Base-by-base conservation (phyloP, 2,329 filamentous ascomycete genomes). In the Epichloe sp. region DNA sequence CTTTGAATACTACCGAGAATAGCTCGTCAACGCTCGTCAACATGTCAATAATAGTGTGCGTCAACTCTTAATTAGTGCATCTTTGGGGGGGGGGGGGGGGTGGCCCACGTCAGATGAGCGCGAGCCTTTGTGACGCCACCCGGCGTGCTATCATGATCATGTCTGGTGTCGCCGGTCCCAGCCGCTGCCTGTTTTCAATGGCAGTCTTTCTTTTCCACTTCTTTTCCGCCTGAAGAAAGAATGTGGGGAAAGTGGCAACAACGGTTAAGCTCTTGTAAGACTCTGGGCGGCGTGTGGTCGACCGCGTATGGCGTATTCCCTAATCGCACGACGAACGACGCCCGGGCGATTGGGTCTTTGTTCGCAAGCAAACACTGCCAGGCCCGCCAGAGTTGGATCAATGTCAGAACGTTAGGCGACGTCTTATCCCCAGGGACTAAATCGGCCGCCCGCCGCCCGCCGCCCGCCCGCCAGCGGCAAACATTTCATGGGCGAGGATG, bases 151-250 rank as follows among this genome's bases (percentile, higher is more conserved):
- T n/a, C 17, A n/a, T 23, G 44, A 11, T n/a, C 17, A n/a, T 23
- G 44, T 10, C 14, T n/a, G 21, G 21, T 36, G 8, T 45, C 49
- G 49, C 45, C 49, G 47, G 43, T 49, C 41, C 49, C 43, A 44
- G 49, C 47, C 49, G 52, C 21, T 36, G 37, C 42, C n/a, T 42
- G 23, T 51, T 43, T 11, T 19, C 11, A n/a, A 44, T 26, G 26
- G 17, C 3, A 23, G 35, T n/a, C 3, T 26, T 21, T 23, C 23
- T 17, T 36, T 41, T 37, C 26, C 26, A 31, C 26, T 10, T 26
- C 7, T 37, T 19, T 31, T 31, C 36, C 38, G 37, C 44, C 17
- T 44, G 44, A 31, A 37, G 37, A 23, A 40, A 37, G 37, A 23
- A 44, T 14, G 19, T 47, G 37, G n/a, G 44, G 37, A 46, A 38